These are phyloP conservation scores for Podospora bellae-mahoneyi DNA, from an alignment of 495 filamentous ascomycete species.

Conservation along the genomic window DNA sequence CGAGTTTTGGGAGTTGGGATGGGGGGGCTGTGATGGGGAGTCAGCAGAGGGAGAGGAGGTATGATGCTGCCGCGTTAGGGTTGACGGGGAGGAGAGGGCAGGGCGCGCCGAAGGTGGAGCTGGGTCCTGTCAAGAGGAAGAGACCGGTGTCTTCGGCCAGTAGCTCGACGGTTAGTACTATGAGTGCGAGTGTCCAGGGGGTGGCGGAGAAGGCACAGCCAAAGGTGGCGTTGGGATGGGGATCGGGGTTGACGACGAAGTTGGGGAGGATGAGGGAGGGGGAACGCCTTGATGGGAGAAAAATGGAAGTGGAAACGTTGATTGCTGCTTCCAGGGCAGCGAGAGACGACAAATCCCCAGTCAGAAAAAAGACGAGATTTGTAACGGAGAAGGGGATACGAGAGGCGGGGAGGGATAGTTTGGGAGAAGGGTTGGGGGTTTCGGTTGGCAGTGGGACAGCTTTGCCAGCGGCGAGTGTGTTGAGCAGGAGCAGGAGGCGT, in stretches of 20 bases:
- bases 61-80: constrained; percentile 53
- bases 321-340: constrained; percentile 1
- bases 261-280: constrained; percentile 54
- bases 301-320: background rate
- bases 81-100: constrained; percentile 53
- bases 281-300: constrained; percentile 33
- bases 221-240: constrained; percentile 46
- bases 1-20: constrained; percentile 7
- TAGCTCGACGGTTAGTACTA: constrained; percentile 35
- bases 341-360: constrained; percentile 39
- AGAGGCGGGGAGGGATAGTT: constrained; percentile 71
- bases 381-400: constrained; percentile 72
- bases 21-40: constrained; percentile 11
- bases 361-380: constrained; percentile 78
- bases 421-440: constrained; percentile 46
- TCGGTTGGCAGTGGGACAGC: constrained; percentile 1
- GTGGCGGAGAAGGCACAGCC: background rate
- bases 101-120: constrained; percentile 50
- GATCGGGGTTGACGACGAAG: constrained; percentile 43
- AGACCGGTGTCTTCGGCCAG: constrained; percentile 5
- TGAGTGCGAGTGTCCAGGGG: background rate
- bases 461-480: background rate
- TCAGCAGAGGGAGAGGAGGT: constrained; percentile 15
- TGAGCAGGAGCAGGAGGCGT: constrained; percentile 10
- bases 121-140: constrained; percentile 53